Conservation (phyloP, 1,284 basidiomycete species). For the Ustilago shanxiensis region DNA sequence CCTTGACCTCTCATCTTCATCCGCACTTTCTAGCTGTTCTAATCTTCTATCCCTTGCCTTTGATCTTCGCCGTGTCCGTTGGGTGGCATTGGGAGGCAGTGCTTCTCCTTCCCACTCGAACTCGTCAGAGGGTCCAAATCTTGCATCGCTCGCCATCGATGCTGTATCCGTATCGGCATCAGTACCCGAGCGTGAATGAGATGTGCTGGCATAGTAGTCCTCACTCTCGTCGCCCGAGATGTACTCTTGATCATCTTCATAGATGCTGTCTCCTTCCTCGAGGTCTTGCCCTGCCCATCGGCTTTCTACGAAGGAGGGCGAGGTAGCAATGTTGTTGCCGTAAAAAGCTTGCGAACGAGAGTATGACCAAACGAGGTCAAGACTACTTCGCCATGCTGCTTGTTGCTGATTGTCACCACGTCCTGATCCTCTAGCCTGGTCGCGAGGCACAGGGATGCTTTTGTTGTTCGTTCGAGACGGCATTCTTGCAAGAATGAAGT, state of each 20-base stretch:
- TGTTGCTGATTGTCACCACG: slow-evolving; percentile 39
- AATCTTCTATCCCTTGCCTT: slow-evolving; percentile 40
- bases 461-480: slow-evolving; percentile 32
- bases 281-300: slow-evolving; percentile 65
- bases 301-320: slow-evolving; percentile 65
- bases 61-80: slow-evolving; percentile 17
- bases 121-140: slow-evolving; percentile 28
- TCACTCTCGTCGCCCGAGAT: slow-evolving; percentile 27
- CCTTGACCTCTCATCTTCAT: slow-evolving; percentile 45
- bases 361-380: slow-evolving; percentile 69
- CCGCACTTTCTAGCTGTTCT: slow-evolving; percentile 41
- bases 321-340: slow-evolving; percentile 68
- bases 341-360: slow-evolving; percentile 69
- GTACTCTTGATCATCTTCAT: slow-evolving; percentile 57
- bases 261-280: slow-evolving; percentile 55
- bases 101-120: slow-evolving; percentile 57
- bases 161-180: slow-evolving; percentile 45
- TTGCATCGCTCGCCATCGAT: slow-evolving; percentile 34
- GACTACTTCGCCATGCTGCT: slow-evolving; percentile 58
- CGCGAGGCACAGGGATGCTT: slow-evolving; percentile 39
- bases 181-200: slow-evolving; percentile 31
- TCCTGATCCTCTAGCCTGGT: slow-evolving; percentile 22
- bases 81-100: slow-evolving; percentile 50
- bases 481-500: slow-evolving; percentile 9
- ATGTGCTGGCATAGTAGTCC: slow-evolving; percentile 19